Percentiles rank a stretch among this genome's conserved stretches.
Conservation (phyloP, 2,329 filamentous ascomycete genomes). For the Fusarium napiforme region DNA sequence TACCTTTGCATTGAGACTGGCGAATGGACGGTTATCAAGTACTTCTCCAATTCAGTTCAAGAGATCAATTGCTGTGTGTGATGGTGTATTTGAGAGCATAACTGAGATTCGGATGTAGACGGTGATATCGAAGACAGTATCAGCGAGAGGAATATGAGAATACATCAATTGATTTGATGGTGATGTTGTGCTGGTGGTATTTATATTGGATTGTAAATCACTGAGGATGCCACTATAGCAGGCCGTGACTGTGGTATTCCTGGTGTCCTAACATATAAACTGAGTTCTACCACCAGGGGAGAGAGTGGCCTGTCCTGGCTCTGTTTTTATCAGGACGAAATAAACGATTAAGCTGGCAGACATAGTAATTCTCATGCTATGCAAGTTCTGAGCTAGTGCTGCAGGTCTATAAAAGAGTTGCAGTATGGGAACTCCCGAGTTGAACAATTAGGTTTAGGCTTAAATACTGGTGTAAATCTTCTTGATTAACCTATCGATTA, state of each 20-base stretch:
- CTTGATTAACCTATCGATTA: neutral
- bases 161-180: neutral
- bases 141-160: too few relatives aligned
- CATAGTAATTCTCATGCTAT: neutral
- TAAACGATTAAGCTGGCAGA: neutral
- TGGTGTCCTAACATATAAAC: neutral
- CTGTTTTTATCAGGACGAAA: neutral
- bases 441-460: neutral
- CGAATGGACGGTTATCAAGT: slow-evolving; percentile 34
- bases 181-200: neutral
- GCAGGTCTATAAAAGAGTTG: neutral
- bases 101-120: neutral
- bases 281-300: neutral
- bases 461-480: neutral
- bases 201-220: neutral
- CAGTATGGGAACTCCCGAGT: neutral
- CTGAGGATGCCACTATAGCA: neutral
- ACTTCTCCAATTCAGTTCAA: slow-evolving; percentile 38
- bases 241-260: neutral
- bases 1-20: slow-evolving; percentile 37
- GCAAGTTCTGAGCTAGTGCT: neutral
- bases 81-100: neutral
- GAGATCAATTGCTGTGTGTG: neutral
- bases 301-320: neutral
- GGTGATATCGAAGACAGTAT: neutral